Evolutionary conservation across 306 rosid species (phyloP).

Genomic region (Hippophae tibetana): DNA sequence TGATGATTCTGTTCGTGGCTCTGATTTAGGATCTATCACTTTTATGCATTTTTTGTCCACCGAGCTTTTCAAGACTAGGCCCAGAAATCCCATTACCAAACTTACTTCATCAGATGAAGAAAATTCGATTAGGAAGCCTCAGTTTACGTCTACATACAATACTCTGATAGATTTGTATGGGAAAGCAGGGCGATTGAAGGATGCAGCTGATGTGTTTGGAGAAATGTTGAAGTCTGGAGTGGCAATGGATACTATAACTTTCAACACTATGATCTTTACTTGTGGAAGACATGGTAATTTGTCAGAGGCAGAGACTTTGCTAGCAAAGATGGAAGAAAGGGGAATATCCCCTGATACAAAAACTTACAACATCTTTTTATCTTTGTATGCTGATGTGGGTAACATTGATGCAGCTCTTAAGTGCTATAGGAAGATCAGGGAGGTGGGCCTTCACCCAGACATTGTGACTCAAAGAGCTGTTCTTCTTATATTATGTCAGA

Average conservation of each 20-base stretch:
- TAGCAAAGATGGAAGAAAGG: constrained; percentile 72
- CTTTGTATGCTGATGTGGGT: constrained; percentile 64
- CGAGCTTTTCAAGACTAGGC: constrained; percentile 81
- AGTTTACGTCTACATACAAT: constrained; percentile 61
- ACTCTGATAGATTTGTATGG: constrained; percentile 80
- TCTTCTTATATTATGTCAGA: constrained; percentile 47
- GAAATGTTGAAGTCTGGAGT: constrained; percentile 82
- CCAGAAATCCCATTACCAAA: constrained; percentile 34
- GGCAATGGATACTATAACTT: constrained; percentile 64
- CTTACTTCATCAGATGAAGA: constrained; percentile 14
- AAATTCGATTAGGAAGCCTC: constrained; percentile 34
- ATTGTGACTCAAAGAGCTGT: constrained; percentile 63
- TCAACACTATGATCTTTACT: constrained; percentile 72
- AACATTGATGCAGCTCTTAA: constrained; percentile 51
- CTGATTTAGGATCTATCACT: constrained; percentile 38
- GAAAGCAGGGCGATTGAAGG: constrained; percentile 70
- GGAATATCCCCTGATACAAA: constrained; percentile 64
- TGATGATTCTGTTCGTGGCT: constrained; percentile 22
- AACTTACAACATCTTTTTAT: constrained; percentile 68
- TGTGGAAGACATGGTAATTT: constrained; percentile 79
- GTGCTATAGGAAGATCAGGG: constrained; percentile 54
- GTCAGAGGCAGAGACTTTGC: constrained; percentile 72
- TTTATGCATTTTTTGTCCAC: constrained; percentile 77
- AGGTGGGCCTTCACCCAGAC: constrained; percentile 70
- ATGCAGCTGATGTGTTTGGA: constrained; percentile 68